Base-by-base conservation (phyloP, 2,329 filamentous ascomycete species). In the Gremmenia infestans region DNA sequence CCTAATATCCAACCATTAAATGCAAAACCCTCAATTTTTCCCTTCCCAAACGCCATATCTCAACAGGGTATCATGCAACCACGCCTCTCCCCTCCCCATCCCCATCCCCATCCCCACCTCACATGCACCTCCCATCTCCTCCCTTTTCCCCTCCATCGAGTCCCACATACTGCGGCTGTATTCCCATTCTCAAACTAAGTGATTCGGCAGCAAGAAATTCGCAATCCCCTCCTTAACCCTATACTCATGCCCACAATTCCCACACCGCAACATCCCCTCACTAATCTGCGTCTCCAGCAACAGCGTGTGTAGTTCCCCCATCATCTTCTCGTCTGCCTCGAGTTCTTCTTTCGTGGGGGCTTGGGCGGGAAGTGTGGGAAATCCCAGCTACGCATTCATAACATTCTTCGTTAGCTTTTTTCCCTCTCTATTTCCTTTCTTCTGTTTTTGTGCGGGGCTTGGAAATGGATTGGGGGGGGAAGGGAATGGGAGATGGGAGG, bases 151-250 rank as follows among this genome's bases (percentile, higher is more conserved):
- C 8, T 14, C 40, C 22, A 32, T 25, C 22, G 5, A 43, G 8
- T 15, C 22, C 9, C 17, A 4, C 15, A 25, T 15, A 43, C 19
- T 3, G 19, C 19, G 19, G 17, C 22, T 5, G 17, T n/a, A 23
- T 32, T n/a, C 23, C 15, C 4, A 37, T 37, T 12, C 56, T 76
- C 70, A 82, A 36, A 92, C 94, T 72, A 99, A 75, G 76, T 99
- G 94, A 67, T 88, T 94, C 12, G 94, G 94, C 64, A 99, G 75
- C 70, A 99, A 75, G 68, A 99, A 99, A 73, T 97, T 97, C 57
- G 91, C 91, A 72, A 97, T 96, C 5, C 94, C 94, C 74, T 99
- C 93, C 71, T 94, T 92, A 60, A 99, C 87, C 57, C 85, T 85
- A 73, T 97, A 99, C 76, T 96, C 90, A 71, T 97, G 93, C 48